These are phyloP conservation scores for Catunica adiposa DNA, from an alignment of 2,329 filamentous ascomycete genomes.

Conservation along the genomic window DNA sequence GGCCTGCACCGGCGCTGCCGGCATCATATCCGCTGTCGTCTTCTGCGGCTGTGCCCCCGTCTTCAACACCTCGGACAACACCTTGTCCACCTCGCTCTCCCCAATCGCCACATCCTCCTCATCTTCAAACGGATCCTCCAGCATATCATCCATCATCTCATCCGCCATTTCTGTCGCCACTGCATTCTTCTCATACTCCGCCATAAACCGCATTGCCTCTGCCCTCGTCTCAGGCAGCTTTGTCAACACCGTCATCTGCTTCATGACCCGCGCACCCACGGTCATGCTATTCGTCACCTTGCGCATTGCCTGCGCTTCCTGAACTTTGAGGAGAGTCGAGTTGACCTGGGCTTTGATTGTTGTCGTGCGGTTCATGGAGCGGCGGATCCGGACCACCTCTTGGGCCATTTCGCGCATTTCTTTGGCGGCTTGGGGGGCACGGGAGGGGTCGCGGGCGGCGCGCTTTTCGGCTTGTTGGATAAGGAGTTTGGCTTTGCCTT, in stretches of 20 bases:
- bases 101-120: slow-evolving; percentile 11
- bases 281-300: slow-evolving; percentile 90
- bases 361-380: slow-evolving; percentile 54
- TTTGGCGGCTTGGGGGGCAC: slow-evolving; percentile 59
- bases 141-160: slow-evolving; percentile 63
- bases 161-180: slow-evolving; percentile 97
- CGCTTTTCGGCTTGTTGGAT: slow-evolving; percentile 73
- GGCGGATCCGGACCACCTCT: slow-evolving; percentile 71
- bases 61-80: slow-evolving; percentile 78
- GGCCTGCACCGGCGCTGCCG: slow-evolving; percentile 32
- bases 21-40: slow-evolving; percentile 35
- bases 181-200: slow-evolving; percentile 82
- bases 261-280: slow-evolving; percentile 84
- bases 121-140: slow-evolving; percentile 52
- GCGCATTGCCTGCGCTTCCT: slow-evolving; percentile 84
- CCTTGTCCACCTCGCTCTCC: slow-evolving; percentile 79
- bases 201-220: slow-evolving; percentile 76
- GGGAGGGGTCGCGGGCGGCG: slow-evolving; percentile 61
- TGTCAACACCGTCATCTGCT: slow-evolving; percentile 79
- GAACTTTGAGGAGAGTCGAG: slow-evolving; percentile 93
- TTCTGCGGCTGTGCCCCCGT: slow-evolving; percentile 43
- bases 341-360: slow-evolving; percentile 85
- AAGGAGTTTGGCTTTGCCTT: slow-evolving; percentile 68
- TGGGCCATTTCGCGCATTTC: slow-evolving; percentile 80
- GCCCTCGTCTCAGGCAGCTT: slow-evolving; percentile 64